Base-by-base conservation (phyloP, 495 filamentous ascomycete species). In the Amniculicola lignicola region DNA sequence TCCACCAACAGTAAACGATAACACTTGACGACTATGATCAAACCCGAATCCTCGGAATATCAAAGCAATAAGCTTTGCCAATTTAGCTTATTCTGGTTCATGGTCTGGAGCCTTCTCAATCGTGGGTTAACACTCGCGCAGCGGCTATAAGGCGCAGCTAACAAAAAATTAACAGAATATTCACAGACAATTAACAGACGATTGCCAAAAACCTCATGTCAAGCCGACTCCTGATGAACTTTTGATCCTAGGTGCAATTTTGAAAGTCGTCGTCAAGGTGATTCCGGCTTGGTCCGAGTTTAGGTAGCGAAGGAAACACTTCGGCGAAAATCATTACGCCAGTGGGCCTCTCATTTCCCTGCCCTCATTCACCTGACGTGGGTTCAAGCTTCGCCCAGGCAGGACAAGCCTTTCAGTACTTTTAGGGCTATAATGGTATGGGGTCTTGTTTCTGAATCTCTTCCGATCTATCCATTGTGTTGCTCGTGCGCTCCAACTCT, bases 301-400 rank as follows among this genome's bases (percentile, higher is more conserved):
- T 15, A 24, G 18, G 5, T 38, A 16, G 10, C 21, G 9, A 40
- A 19, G 19, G 9, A 15, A 18, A 31, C 22, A 3, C 16, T 22
- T 50, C 21, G 18, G 33, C 42, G 28, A 21, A 4, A n/a, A 18
- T 19, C 16, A 33, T 2, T 33, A 14, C n/a, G 11, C 10, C 23
- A 5, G 46, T 50, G 46, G 46, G 39, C n/a, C 46, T 3, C 31
- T 51, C 48, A 51, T 51, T 42, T 51, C 48, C 48, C 35, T n/a
- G 33, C 23, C n/a, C 10, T 37, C 48, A 35, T 51, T 51, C 37
- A 51, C 42, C 29, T 40, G 48, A 51, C 9, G 48, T 51, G 22
- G 19, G 19, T 22, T 41, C 48, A 51, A 51, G 48, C 48, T 12
- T 5, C 48, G 48, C 48, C 48, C 10, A 51, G 48, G 19, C 4